phyloP scores from a whole-genome alignment of 2,329 filamentous ascomycete species.

The Colletotrichum endophyticum region DNA sequence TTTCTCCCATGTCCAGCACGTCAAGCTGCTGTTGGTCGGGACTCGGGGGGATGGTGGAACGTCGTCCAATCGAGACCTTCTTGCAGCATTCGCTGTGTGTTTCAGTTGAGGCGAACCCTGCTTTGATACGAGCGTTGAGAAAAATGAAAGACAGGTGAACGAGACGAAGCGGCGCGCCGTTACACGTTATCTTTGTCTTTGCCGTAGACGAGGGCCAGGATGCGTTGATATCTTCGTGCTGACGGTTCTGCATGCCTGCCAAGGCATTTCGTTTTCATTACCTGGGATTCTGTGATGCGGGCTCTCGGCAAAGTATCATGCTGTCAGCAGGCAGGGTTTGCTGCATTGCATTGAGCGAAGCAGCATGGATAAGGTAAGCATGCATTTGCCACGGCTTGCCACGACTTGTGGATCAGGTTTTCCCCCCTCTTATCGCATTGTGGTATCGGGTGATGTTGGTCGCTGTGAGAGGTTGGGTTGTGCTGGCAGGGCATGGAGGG shows the following conservation, averaged over 20 bases:
- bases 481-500: neutral
- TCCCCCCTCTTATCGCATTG: neutral
- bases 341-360: neutral
- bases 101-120: neutral
- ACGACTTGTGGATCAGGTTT: neutral
- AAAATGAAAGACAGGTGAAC: neutral
- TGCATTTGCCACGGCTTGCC: neutral
- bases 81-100: neutral
- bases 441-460: neutral
- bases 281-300: neutral
- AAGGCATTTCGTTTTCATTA: neutral
- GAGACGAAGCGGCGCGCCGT: neutral
- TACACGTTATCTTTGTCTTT: neutral
- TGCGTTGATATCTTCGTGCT: neutral
- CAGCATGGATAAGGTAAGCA: neutral
- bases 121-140: neutral
- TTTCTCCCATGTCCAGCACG: neutral
- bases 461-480: neutral
- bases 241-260: neutral
- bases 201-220: neutral
- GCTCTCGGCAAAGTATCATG: neutral
- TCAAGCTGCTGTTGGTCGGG: conserved; percentile 5
- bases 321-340: neutral
- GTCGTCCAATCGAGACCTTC: conserved; percentile 6
- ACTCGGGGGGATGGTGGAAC: neutral